Evolutionary conservation across 768 basidiomycete species (phyloP).

Genomic region (Leccinum aurantiacum): DNA sequence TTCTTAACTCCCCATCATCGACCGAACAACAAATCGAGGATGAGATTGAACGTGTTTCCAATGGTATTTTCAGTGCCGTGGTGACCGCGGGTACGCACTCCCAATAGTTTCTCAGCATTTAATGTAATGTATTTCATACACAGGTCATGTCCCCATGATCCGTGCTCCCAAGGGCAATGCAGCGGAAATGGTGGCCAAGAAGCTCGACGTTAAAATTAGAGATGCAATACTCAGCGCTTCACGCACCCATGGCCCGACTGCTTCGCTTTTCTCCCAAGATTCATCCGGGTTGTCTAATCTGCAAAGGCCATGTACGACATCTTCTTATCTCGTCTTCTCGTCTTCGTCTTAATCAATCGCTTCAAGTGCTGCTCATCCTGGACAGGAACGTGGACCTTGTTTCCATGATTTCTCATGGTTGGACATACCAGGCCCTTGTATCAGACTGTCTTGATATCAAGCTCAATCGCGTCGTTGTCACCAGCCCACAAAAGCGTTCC

Average conservation of each 20-base stretch:
- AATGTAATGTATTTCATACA: neutral
- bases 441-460: conserved; percentile 98
- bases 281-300: conserved; percentile 80
- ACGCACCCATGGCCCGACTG: conserved; percentile 51
- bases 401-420: conserved; percentile 92
- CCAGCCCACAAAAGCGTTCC: conserved; percentile 69
- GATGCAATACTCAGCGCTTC: conserved; percentile 77
- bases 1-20: conserved; percentile 89
- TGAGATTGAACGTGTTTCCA: conserved; percentile 89
- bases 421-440: conserved; percentile 98
- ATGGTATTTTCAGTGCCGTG: conserved; percentile 87
- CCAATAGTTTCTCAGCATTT: neutral
- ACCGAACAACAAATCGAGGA: conserved; percentile 89
- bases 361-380: conserved; percentile 82
- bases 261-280: conserved; percentile 77
- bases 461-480: conserved; percentile 89
- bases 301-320: conserved; percentile 75
- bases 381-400: conserved; percentile 95
- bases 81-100: conserved; percentile 74
- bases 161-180: conserved; percentile 94
- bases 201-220: conserved; percentile 87
- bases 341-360: conserved; percentile 11
- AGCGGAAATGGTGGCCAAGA: conserved; percentile 98
- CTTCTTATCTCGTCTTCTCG: neutral
- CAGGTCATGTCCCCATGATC: neutral